phyloP scores from a whole-genome alignment of 768 basidiomycete species.

The Amanita phalloides region DNA sequence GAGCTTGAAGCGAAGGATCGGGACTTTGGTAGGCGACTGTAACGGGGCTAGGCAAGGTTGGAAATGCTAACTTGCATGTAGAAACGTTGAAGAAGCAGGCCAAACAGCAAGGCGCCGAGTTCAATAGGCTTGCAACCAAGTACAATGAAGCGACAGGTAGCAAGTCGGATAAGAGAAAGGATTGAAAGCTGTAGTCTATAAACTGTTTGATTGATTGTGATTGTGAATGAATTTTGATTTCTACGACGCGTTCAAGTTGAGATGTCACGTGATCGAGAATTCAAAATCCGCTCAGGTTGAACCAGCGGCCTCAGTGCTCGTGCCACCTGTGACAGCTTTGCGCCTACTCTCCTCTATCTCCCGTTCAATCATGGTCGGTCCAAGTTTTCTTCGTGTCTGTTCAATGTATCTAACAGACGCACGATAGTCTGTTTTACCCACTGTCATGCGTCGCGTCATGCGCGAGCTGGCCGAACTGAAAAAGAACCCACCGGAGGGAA shows the following conservation, averaged over 20 bases:
- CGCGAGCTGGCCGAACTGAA: constrained; percentile 76
- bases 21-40: constrained; percentile 46
- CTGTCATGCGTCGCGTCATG: constrained; percentile 77
- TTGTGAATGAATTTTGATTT: no score
- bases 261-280: neutral
- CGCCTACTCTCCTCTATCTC: neutral
- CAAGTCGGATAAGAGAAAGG: constrained; percentile 49
- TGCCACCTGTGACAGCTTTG: neutral
- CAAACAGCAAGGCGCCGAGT: constrained; percentile 65
- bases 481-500: constrained; percentile 83
- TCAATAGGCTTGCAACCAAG: constrained; percentile 71
- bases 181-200: constrained; percentile 22
- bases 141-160: constrained; percentile 61
- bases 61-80: constrained; percentile 14
- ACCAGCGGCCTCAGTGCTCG: neutral
- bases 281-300: constrained; percentile 1
- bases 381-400: neutral
- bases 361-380: neutral
- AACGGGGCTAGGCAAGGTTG: neutral
- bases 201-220: no score
- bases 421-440: constrained; percentile 31
- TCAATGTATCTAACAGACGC: neutral
- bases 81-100: constrained; percentile 81
- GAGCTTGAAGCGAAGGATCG: constrained; percentile 44
- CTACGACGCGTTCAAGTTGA: neutral